These are phyloP conservation scores for Lenzites betulinus DNA, from an alignment of 768 basidiomycete genomes.

Conservation along the genomic window DNA sequence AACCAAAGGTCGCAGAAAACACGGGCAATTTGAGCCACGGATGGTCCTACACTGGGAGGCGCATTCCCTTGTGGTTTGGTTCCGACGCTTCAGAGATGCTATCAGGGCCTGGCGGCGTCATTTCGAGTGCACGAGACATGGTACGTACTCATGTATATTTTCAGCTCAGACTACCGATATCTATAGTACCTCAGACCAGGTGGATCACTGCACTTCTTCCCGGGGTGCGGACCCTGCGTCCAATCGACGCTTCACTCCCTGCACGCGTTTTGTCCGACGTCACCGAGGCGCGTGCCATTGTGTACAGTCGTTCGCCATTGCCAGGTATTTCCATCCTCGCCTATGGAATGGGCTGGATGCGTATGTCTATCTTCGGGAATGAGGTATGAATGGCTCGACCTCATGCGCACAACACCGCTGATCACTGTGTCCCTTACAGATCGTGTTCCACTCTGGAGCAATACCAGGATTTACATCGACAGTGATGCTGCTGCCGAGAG, in stretches of 20 bases:
- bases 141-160: constrained; percentile 21
- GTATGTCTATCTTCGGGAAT: not conserved
- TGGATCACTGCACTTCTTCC: constrained; percentile 43
- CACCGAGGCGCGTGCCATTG: constrained; percentile 30
- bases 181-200: constrained; percentile 32
- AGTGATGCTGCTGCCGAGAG: constrained; percentile 37
- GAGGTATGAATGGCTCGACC: constrained; percentile 26
- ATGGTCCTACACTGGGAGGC: constrained; percentile 36
- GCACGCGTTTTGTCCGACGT: constrained; percentile 30
- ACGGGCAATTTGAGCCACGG: constrained; percentile 37
- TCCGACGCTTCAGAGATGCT: constrained; percentile 18
- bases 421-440: constrained; percentile 24
- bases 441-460: constrained; percentile 37
- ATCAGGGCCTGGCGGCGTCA: constrained; percentile 47
- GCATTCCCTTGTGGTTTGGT: constrained; percentile 37
- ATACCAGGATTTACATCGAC: constrained; percentile 37
- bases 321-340: not conserved
- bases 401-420: constrained; percentile 30
- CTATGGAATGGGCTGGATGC: not conserved
- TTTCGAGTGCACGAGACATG: constrained; percentile 45
- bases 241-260: constrained; percentile 37
- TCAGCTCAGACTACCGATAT: too few species aligned
- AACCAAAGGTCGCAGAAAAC: constrained; percentile 32
- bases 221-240: constrained; percentile 33
- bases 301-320: not conserved